Conservation (phyloP, 768 basidiomycete genomes). For the Mycena latifolia region DNA sequence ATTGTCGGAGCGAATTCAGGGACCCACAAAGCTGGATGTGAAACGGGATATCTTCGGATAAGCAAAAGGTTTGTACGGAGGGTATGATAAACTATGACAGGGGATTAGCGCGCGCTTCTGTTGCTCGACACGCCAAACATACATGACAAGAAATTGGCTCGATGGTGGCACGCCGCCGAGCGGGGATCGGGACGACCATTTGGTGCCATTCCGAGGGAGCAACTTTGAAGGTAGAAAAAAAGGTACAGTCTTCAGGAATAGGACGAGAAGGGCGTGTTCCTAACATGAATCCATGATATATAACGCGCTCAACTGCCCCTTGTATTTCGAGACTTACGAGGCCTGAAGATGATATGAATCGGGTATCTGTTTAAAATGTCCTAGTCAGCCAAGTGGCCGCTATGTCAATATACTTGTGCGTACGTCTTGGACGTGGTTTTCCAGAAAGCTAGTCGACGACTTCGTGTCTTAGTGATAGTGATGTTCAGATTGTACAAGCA, state of each 20-base stretch:
- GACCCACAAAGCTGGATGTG: conserved; percentile 67
- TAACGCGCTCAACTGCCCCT: too few species aligned
- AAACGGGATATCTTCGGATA: conserved; percentile 67
- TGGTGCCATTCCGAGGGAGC: conserved; percentile 73
- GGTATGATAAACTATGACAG: conserved; percentile 61
- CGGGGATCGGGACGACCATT: conserved; percentile 52
- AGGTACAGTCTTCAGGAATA: conserved; percentile 19
- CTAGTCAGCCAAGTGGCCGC: conserved; percentile 3
- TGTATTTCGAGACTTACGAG: conserved; percentile 23
- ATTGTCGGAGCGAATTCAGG: conserved; percentile 56
- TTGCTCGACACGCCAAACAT: conserved; percentile 41
- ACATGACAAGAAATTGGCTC: conserved; percentile 66
- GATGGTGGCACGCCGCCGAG: conserved; percentile 45
- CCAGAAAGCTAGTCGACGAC: conserved; percentile 18
- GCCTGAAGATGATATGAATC: conserved; percentile 25
- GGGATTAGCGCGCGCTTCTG: neutral
- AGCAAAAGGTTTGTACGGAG: conserved; percentile 59
- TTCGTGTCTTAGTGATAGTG: conserved; percentile 40
- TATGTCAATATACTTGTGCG: neutral
- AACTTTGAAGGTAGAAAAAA: conserved; percentile 54
- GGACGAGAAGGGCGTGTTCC: conserved; percentile 35
- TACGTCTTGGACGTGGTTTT: conserved; percentile 49
- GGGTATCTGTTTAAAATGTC: conserved; percentile 12
- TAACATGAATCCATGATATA: conserved; percentile 8
- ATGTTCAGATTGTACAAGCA: conserved; percentile 50